Evolutionary conservation across 768 basidiomycete species (phyloP).

Genomic region (Gymnopilus dilepis): DNA sequence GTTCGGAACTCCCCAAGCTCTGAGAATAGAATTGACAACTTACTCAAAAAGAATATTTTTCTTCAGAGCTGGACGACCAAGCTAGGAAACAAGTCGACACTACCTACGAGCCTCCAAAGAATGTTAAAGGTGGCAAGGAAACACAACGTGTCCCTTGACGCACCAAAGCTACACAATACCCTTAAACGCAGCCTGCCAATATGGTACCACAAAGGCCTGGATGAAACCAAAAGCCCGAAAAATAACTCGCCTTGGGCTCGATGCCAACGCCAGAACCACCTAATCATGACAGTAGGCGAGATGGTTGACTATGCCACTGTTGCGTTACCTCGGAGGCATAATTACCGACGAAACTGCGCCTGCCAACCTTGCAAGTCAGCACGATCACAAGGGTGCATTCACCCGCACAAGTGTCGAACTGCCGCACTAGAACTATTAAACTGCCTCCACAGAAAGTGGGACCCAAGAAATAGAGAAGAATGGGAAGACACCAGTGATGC

Average conservation of each 20-base stretch:
- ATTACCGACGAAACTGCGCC: too few species aligned
- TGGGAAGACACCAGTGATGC: too few species aligned
- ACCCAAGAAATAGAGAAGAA: too few species aligned
- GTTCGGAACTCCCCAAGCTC: conserved; percentile 5
- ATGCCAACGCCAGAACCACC: conserved; percentile 23
- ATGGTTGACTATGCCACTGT: background rate
- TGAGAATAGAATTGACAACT: conserved; percentile 4
- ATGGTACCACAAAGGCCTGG: conserved; percentile 35
- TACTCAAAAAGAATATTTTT: conserved; percentile 24
- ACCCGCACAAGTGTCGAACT: too few species aligned
- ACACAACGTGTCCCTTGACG: conserved; percentile 22
- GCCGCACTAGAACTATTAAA: too few species aligned
- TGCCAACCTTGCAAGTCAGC: too few species aligned
- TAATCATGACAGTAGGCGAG: conserved; percentile 18
- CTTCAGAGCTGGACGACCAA: conserved; percentile 32
- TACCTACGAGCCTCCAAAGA: conserved; percentile 18
- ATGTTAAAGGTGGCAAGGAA: conserved; percentile 29
- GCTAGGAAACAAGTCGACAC: background rate
- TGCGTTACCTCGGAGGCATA: too few species aligned
- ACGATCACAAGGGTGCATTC: too few species aligned
- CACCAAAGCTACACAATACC: conserved; percentile 11
- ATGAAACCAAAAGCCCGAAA: background rate
- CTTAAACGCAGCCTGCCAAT: conserved; percentile 29
- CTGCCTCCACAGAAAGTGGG: too few species aligned
- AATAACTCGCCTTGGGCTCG: conserved; percentile 11